Evolutionary conservation across 2,329 filamentous ascomycete genomes (phyloP).

Genomic region (Colletotrichum viniferum): DNA sequence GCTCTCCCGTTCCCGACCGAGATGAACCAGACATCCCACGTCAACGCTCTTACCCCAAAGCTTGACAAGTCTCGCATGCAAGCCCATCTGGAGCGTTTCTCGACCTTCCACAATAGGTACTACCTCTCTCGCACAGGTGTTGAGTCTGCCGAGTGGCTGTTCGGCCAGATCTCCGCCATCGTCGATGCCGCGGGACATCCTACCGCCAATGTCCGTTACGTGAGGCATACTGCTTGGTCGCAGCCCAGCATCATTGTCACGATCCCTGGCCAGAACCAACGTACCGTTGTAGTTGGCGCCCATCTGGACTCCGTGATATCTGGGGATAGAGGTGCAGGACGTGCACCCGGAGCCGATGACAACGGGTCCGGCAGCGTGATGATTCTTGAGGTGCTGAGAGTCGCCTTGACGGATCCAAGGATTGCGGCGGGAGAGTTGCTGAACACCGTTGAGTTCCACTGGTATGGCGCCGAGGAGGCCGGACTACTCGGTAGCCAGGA

Average conservation of each 20-base stretch:
- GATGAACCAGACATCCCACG: conserved; percentile 23
- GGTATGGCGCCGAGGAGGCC: conserved; percentile 84
- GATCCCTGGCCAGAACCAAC: conserved; percentile 70
- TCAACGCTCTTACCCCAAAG: conserved; percentile 18
- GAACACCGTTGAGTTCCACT: conserved; percentile 86
- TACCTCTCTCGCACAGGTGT: conserved; percentile 69
- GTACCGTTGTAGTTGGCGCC: conserved; percentile 78
- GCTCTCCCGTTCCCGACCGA: conserved; percentile 22
- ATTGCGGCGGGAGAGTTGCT: conserved; percentile 66
- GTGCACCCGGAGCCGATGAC: conserved; percentile 75
- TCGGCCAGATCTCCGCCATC: conserved; percentile 66
- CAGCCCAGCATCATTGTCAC: conserved; percentile 83
- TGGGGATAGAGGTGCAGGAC: conserved; percentile 70
- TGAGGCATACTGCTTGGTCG: conserved; percentile 70
- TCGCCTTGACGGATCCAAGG: conserved; percentile 67
- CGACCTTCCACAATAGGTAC: conserved; percentile 70
- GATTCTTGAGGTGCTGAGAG: conserved; percentile 78
- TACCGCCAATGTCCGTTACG: conserved; percentile 65
- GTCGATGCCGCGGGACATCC: conserved; percentile 65
- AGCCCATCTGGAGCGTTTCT: conserved; percentile 54
- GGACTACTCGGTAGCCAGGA: conserved; percentile 76
- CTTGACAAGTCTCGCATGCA: conserved; percentile 13
- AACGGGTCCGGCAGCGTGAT: conserved; percentile 80
- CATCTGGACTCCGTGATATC: conserved; percentile 85
- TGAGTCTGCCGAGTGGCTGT: conserved; percentile 77